Conservation (phyloP, 441 rosid species). For the Theobroma grandiflorum region DNA sequence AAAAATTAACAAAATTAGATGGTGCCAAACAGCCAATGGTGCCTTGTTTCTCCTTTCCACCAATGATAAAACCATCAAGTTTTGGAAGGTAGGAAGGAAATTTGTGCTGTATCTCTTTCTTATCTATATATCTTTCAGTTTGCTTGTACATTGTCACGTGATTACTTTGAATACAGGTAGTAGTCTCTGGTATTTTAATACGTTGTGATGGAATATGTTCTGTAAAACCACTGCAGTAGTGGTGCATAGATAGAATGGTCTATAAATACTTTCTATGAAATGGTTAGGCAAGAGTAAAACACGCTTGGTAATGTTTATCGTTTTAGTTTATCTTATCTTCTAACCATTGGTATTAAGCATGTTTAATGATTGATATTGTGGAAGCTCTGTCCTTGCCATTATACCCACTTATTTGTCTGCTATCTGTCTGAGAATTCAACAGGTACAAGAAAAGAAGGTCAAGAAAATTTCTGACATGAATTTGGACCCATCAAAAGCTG, state of each 20-base stretch:
- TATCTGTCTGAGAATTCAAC: constrained; percentile 36
- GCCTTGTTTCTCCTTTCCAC: constrained; percentile 94
- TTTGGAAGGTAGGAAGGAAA: constrained; percentile 76
- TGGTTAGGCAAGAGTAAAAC: constrained; percentile 13
- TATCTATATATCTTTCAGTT: constrained; percentile 16
- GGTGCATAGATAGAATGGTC: constrained; percentile 17
- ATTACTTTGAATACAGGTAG: not conserved
- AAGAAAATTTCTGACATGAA: constrained; percentile 89
- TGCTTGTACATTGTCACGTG: not conserved
- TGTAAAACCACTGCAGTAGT: not conserved
- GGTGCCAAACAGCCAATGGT: constrained; percentile 94
- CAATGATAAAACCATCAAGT: constrained; percentile 95
- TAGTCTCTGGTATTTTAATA: constrained; percentile 2
- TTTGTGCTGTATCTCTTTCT: constrained; percentile 16
- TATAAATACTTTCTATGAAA: constrained; percentile 16
- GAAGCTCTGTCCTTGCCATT: constrained; percentile 17
- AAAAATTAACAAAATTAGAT: constrained; percentile 95
- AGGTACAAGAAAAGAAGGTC: constrained; percentile 98
- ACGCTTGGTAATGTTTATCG: constrained; percentile 21
- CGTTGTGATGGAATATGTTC: not conserved
- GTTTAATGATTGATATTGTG: constrained; percentile 21
- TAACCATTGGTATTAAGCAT: not conserved
- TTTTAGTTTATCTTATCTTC: constrained; percentile 13
- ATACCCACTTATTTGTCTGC: constrained; percentile 23
- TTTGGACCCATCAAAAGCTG: constrained; percentile 66